Evolutionary conservation across 2,329 filamentous ascomycete genomes (phyloP).

Genomic region (Tolypocladium tundrense): DNA sequence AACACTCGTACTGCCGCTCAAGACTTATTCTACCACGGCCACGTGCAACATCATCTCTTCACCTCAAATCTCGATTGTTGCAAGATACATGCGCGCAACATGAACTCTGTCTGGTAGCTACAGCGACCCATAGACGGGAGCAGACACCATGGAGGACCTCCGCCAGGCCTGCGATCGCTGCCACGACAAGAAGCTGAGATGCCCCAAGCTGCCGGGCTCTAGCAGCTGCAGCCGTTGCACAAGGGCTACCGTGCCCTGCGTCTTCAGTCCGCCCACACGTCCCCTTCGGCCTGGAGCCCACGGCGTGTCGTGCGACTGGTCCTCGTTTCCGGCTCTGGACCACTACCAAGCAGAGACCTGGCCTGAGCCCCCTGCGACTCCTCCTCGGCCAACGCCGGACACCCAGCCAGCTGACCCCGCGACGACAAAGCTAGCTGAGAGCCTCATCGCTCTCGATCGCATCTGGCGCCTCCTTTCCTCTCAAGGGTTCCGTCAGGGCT

Average conservation of each 20-base stretch:
- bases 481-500: conserved; percentile 4
- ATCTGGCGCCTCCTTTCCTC: conserved; percentile 7
- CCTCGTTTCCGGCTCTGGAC: conserved; percentile 8
- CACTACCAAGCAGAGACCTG: neutral
- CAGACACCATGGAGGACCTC: neutral
- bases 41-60: too few relatives aligned
- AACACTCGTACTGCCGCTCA: too few relatives aligned
- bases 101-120: neutral
- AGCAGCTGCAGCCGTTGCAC: conserved; percentile 28
- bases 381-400: neutral
- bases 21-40: too few relatives aligned
- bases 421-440: conserved; percentile 9
- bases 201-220: conserved; percentile 26
- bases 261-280: conserved; percentile 30
- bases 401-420: neutral
- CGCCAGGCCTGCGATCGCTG: conserved; percentile 32
- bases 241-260: conserved; percentile 27
- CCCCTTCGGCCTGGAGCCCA: conserved; percentile 4
- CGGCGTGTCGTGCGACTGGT: conserved; percentile 11
- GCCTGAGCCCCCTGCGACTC: neutral
- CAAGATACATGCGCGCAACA: neutral
- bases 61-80: too few relatives aligned
- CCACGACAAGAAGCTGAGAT: conserved; percentile 36
- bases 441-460: conserved; percentile 13
- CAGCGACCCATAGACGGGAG: too few relatives aligned